A percentile compares a stretch with the other conserved stretches of the same genome.
Evolutionary conservation across 257 asterid species (phyloP).

Genomic region (Buddleja alternifolia): DNA sequence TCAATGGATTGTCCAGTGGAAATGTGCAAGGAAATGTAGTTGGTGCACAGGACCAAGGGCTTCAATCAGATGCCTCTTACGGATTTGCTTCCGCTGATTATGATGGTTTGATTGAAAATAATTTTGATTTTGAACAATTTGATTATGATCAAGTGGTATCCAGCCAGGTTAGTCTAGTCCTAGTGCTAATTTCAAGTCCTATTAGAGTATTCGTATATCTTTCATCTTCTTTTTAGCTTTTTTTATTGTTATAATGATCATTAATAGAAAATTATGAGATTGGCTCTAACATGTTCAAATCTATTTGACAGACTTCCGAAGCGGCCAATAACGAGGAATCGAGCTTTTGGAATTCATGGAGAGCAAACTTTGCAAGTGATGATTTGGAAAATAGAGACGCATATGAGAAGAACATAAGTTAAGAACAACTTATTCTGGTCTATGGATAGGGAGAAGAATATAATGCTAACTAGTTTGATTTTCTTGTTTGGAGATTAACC

Average conservation of each 20-base stretch:
- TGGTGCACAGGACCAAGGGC: neutral
- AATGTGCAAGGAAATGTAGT: neutral
- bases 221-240: neutral
- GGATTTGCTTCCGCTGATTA: neutral
- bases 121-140: neutral
- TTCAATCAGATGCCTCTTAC: neutral
- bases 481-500: neutral
- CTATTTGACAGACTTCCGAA: neutral
- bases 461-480: neutral
- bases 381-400: neutral
- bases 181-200: neutral
- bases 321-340: neutral
- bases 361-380: constrained; percentile 2
- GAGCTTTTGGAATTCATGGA: constrained; percentile 6
- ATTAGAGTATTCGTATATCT: neutral
- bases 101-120: constrained; percentile 2
- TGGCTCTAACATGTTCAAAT: neutral
- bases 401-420: neutral
- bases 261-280: neutral
- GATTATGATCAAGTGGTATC: neutral
- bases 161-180: constrained; percentile 11
- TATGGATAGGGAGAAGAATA: neutral
- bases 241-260: neutral
- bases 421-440: neutral
- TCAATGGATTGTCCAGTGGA: neutral